Percentiles rank a stretch among this genome's conserved stretches.
Conservation (phyloP, 305 asterid genomes). For the Euphrasia arctica region DNA sequence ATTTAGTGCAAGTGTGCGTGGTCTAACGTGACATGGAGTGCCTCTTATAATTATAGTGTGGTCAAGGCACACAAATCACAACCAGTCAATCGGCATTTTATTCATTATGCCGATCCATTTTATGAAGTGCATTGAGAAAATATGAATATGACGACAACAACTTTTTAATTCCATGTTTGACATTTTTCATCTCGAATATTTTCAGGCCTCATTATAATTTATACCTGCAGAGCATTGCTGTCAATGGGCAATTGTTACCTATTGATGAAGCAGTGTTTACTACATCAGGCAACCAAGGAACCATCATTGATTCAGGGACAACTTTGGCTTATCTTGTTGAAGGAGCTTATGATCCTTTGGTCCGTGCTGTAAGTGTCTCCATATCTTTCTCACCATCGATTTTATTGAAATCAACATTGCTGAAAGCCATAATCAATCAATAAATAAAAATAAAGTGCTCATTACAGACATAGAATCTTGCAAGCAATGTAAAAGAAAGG, state of each 20-base stretch:
- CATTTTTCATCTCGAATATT: constrained; percentile 23
- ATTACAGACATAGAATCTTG: constrained; percentile 5
- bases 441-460: neutral
- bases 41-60: constrained; percentile 9
- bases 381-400: neutral
- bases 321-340: constrained; percentile 86
- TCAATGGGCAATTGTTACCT: constrained; percentile 74
- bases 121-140: constrained; percentile 14
- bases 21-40: neutral
- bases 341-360: constrained; percentile 88
- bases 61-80: constrained; percentile 8
- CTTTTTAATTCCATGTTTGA: constrained; percentile 23
- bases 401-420: neutral
- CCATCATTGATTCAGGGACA: constrained; percentile 94
- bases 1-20: no score
- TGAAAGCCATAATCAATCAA: neutral
- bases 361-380: constrained; percentile 71
- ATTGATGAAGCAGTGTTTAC: constrained; percentile 79
- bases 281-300: constrained; percentile 77
- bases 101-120: constrained; percentile 8
- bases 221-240: constrained; percentile 84
- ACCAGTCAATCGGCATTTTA: constrained; percentile 14
- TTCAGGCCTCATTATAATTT: constrained; percentile 93
- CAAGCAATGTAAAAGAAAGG: neutral
- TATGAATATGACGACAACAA: constrained; percentile 17